Evolutionary conservation across 345 rosid genomes (phyloP), one percentile per base, ranked within the genome.

Genomic region (Diplotaxis tenuifolia): DNA sequence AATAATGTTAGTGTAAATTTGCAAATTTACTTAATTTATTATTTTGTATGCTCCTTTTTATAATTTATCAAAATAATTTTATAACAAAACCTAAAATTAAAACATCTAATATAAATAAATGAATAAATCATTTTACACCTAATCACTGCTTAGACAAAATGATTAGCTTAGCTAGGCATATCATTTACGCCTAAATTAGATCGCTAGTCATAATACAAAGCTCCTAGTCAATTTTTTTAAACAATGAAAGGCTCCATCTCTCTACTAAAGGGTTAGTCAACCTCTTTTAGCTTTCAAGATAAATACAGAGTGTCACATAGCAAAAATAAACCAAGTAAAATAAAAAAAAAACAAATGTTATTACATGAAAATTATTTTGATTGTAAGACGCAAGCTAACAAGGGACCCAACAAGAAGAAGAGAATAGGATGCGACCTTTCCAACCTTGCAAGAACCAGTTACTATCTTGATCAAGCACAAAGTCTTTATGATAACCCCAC

Each of bases 331-430:
- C 0, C 11, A 60, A 32, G 65, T 45, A 31, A 20, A n/a, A n/a
- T n/a, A 19, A 15, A 3, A 68, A 53, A 71, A 16, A 68, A 67
- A 68, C 40, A 56, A 65, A 65, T 60, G 62, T 27, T 53, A 52
- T 52, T 45, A 60, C 56, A 60, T 22, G 9, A 29, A 2, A 66
- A 16, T 9, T 52, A 22, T 54, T 42, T 2, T 40, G 54, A 27
- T 7, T 12, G 20, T n/a, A 28, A 19, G 34, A 31, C 16, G 67
- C 55, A 23, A 57, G 60, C 72, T 78, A 78, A 47, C 74, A 77
- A 62, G 94, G 85, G 38, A 84, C 73, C 97, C 97, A 93, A 76
- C 89, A 82, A 10, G 89, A 76, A 15, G 88, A 76, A 63, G 85
- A 91, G 62, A 22, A 72, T 1, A 86, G 45, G 42, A 86, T 91